Base-by-base conservation (phyloP, 495 filamentous ascomycete genomes). In the Hypoxylon crocopeplum region DNA sequence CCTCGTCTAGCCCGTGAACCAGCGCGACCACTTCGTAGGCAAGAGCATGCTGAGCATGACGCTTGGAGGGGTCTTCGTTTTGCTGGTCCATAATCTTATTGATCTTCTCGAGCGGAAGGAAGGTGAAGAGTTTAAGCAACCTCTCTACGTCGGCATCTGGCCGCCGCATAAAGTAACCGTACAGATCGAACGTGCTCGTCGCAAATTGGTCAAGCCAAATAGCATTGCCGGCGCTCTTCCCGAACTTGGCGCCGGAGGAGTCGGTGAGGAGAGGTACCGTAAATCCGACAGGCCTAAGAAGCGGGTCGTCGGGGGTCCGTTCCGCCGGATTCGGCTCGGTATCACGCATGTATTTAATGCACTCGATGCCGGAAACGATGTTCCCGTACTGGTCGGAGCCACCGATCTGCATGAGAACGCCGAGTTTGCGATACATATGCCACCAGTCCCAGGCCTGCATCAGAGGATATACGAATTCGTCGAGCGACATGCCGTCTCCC, bases 381-480 rank as follows among this genome's bases (percentile, higher is more conserved):
- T 99, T 99, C 55, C 94, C 94, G 71, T 85, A 99, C 72, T 99
- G 94, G 70, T 99, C 94, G 21, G 91, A 88, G 36, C 94, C 94
- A 45, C 94, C 94, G 34, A 99, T 92, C 71, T 98, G 90, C 62
- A 94, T 81, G 63, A 89, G 87, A 7, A 89, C 78, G 5, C 80
- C 82, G 20, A 82, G 79, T n/a, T 41, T 76, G 1, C 20, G 27
- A 66, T 88, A 92, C 73, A 98, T 77, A 48, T 85, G 72, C 88
- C 89, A 97, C 87, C 92, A 99, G 72, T 99, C 94, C 86, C 92
- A 98, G n/a, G 86, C 89, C 71, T 99, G 94, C 60, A 99, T 81
- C 17, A 98, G 70, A 11, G 96, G 94, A 62, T 99, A 99, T 2
- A 84, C 79, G 69, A 99, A 97, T 72, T 99, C 94, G 15, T 90